phyloP scores from a whole-genome alignment of 768 basidiomycete genomes.

The Dictyophora rubrovolvata region DNA sequence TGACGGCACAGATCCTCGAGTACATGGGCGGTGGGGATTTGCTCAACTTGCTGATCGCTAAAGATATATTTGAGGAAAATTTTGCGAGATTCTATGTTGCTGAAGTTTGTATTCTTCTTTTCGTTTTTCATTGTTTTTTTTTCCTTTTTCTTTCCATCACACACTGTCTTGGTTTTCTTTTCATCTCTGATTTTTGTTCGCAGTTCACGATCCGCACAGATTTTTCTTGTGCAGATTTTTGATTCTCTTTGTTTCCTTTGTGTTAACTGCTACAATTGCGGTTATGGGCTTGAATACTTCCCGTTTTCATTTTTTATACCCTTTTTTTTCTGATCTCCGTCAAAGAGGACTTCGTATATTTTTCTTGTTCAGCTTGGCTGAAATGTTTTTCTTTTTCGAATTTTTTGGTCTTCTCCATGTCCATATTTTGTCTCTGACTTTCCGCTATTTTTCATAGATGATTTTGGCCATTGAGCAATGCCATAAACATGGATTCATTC shows the following conservation, averaged over 20 bases:
- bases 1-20: conserved; percentile 57
- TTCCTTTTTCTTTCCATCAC: conserved; percentile 9
- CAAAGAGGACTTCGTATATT: background rate
- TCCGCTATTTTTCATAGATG: conserved; percentile 48
- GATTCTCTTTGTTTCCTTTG: background rate
- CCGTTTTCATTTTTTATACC: background rate
- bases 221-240: conserved; percentile 4
- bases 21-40: conserved; percentile 97
- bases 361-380: conserved; percentile 9
- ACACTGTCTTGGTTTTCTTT: conserved; percentile 4
- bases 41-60: conserved; percentile 88
- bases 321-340: background rate
- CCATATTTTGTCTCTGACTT: too few species aligned
- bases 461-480: conserved; percentile 87
- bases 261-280: too few species aligned
- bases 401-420: background rate
- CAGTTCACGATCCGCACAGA: too few species aligned
- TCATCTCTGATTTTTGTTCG: background rate
- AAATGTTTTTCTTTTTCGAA: background rate
- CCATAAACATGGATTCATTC: conserved; percentile 92
- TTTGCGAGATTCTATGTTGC: conserved; percentile 92
- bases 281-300: too few species aligned
- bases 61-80: conserved; percentile 82
- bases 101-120: conserved; percentile 46
- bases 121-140: conserved; percentile 10